Percentiles rank a stretch among this genome's conserved stretches.
These are phyloP conservation scores for Fraxinus floribunda DNA, from an alignment of 305 asterid genomes.

Conservation along the genomic window DNA sequence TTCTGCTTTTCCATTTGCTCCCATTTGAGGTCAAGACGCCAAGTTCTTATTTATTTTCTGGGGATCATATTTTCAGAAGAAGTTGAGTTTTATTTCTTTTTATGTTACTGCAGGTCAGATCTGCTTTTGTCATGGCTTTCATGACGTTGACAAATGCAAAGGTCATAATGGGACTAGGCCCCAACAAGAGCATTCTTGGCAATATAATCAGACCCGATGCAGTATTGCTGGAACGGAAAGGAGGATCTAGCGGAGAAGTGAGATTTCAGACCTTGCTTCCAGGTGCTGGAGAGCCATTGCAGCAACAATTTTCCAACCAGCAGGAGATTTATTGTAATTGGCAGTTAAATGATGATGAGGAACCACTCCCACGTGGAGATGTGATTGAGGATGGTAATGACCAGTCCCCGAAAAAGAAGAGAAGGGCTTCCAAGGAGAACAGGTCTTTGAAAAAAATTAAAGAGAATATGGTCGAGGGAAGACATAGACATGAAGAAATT, in stretches of 20 bases:
- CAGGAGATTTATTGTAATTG: slow-evolving; percentile 74
- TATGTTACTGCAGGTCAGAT: slow-evolving; percentile 57
- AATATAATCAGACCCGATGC: slow-evolving; percentile 79
- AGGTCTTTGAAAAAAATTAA: slow-evolving; percentile 37
- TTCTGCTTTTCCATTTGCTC: neutral
- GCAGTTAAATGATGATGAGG: slow-evolving; percentile 61
- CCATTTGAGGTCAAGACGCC: neutral
- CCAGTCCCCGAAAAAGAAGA: slow-evolving; percentile 55
- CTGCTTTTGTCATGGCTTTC: slow-evolving; percentile 89
- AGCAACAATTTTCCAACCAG: slow-evolving; percentile 36
- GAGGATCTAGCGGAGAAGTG: slow-evolving; percentile 56
- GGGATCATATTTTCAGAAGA: neutral
- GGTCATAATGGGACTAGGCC: slow-evolving; percentile 56
- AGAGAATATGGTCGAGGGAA: slow-evolving; percentile 22
- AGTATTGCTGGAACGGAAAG: slow-evolving; percentile 74
- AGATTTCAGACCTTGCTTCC: slow-evolving; percentile 52
- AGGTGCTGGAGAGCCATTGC: slow-evolving; percentile 50
- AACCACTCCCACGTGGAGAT: slow-evolving; percentile 61
- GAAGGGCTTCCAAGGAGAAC: slow-evolving; percentile 44
- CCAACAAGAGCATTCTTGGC: slow-evolving; percentile 75
- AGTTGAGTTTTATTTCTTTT: slow-evolving; percentile 1
- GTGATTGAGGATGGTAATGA: slow-evolving; percentile 23
- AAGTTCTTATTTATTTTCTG: neutral
- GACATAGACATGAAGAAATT: slow-evolving; percentile 31
- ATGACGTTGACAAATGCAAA: slow-evolving; percentile 60